Percentiles rank a stretch among this genome's conserved stretches.
Evolutionary conservation across 2,329 filamentous ascomycete species (phyloP).

Genomic region (Trichoderma harzianum): DNA sequence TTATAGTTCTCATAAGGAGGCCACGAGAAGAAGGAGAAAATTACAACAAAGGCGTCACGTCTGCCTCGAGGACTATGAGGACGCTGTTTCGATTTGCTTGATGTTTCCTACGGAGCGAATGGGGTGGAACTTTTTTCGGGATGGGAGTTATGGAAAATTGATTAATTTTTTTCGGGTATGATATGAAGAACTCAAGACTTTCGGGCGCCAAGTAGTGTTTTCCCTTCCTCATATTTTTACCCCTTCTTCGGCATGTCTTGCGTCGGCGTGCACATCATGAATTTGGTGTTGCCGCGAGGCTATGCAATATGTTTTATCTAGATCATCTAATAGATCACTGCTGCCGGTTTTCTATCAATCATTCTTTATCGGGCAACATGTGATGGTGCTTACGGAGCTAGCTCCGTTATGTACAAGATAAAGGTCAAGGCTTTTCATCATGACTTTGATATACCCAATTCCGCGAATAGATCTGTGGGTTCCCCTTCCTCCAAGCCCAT

Average conservation of each 20-base stretch:
- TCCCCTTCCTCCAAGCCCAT: conserved; percentile 62
- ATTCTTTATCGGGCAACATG: neutral
- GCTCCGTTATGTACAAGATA: neutral
- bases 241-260: neutral
- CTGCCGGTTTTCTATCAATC: neutral
- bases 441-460: conserved; percentile 43
- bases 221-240: neutral
- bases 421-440: neutral
- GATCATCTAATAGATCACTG: conserved; percentile 17
- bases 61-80: neutral
- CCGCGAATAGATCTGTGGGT: conserved; percentile 45
- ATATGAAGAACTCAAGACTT: neutral
- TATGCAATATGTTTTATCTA: conserved; percentile 4
- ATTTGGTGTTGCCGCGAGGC: neutral
- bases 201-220: neutral
- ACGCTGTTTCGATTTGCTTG: neutral
- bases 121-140: neutral
- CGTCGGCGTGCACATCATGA: neutral
- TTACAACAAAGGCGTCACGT: neutral
- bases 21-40: neutral
- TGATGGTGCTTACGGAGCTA: neutral
- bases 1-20: conserved; percentile 7
- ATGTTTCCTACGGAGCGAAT: conserved; percentile 1
- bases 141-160: conserved; percentile 19
- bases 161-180: neutral